Evolutionary conservation across 2,329 filamentous ascomycete species (phyloP), one percentile per base, ranked within the genome.

Genomic region (Monosporascus sp.): DNA sequence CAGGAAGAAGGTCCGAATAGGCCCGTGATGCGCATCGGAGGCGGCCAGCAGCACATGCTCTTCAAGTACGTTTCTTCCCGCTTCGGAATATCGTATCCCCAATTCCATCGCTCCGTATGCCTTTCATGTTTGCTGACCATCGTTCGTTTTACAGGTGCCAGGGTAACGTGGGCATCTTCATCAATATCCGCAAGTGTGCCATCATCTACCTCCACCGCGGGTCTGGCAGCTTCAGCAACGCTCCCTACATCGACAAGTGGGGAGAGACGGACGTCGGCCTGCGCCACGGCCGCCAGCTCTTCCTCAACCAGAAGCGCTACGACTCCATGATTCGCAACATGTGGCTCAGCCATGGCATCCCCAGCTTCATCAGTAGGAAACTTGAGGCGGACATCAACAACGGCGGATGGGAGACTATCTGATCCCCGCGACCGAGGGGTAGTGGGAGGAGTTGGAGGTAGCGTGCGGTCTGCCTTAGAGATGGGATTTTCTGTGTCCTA

Each of bases 351-450:
- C 91, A 97, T 63, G 87, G 88, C 5, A 84, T 99, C 27, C 92
- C 92, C 37, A 95, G 89, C 60, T 85, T 91, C 47, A 96, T 99
- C 67, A 89, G 88, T 59, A 80, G 94, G 60, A 93, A 91, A 71
- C 72, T 99, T 60, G 94, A 99, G 75, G 88, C 90, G 16, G 94
- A 99, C 70, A 91, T 97, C 45, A 99, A 99, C 68, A 97, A 91
- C 63, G 94, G 94, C 1, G 94, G 94, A 0, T 99, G 94, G 94
- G 94, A 99, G 75, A 97, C 85, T n/a, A 78, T 85, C 50, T 81
- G 63, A 74, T n/a, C n/a, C 17, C 6, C 11, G 14, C 44, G 37
- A 14, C 6, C 20, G 31, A 31, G 27, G 17, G n/a, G 35, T 16
- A 22, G 16, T 31, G 43, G 22, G 14, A 17, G 41, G n/a, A 22